Base-by-base conservation (phyloP, 1,139 yeast species). In the Sugiyamaella grinbergsii region DNA sequence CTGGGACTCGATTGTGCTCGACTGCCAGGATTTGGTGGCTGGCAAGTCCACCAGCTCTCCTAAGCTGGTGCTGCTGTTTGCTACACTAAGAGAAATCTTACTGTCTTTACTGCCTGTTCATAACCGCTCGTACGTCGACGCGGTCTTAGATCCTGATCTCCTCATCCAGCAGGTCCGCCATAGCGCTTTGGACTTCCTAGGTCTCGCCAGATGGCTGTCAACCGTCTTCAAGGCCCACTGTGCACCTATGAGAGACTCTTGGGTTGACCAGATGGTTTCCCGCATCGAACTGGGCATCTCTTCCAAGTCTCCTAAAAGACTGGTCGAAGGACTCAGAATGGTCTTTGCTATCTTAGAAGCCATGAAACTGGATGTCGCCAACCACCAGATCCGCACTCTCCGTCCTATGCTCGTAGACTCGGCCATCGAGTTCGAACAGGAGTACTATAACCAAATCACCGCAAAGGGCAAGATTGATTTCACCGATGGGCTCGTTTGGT, bases 361-460 rank as follows among this genome's bases (percentile, higher is more conserved):
- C n/a, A 90, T 91, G 96, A 91, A 91, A 68, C 75, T 91, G 59
- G 97, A 91, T 64, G 95, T 90, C 50, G 96, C 97, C 16, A 91
- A 91, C 69, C 96, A 91, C 67, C 97, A 90, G 69, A 88, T 91
- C 52, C 77, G 96, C 60, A 81, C 89, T 23, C 73, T 90, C 52
- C 78, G 96, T 62, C 95, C 96, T 1, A 85, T 87, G 11, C 74
- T 91, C 46, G 81, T 90, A 55, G 93, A 89, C 62, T 86, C 95
- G 26, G 95, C 96, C 1, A 85, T 87, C n/a, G 93, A 87, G 59
- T 88, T 91, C 64, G 98, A 91, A 70, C 84, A 83, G 61, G 95
- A 87, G 66, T 89, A 89, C 69, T 89, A 88, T 68, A 78, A 77
- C 56, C 89, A 86, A 61, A 75, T 87, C 63, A 78, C 87, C 53